These are phyloP conservation scores for Trametes coccinea DNA, from an alignment of 768 basidiomycete genomes.

Conservation along the genomic window DNA sequence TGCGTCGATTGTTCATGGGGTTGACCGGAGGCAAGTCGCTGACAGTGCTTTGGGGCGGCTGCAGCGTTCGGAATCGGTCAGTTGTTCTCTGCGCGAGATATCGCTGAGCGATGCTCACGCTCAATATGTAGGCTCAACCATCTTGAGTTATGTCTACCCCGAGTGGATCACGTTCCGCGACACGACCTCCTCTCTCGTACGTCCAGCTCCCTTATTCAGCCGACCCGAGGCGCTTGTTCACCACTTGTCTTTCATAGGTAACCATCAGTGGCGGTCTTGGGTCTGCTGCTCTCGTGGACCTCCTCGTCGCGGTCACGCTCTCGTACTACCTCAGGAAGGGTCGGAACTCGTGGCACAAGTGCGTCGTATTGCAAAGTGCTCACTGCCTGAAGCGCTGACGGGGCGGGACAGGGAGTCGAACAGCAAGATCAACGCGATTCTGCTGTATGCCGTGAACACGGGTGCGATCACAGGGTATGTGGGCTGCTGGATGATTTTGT, in stretches of 20 bases:
- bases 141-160: not conserved
- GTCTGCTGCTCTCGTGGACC: constrained; percentile 10
- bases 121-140: not conserved
- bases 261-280: constrained; percentile 15
- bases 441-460: constrained; percentile 19
- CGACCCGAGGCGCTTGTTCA: not conserved
- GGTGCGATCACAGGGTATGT: constrained; percentile 17
- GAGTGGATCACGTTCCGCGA: constrained; percentile 4
- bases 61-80: constrained; percentile 10
- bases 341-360: constrained; percentile 8
- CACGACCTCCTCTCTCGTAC: constrained; percentile 2
- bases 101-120: no score
- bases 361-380: not conserved
- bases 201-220: no score
- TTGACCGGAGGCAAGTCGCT: no score
- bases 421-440: constrained; percentile 14
- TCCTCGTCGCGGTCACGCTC: constrained; percentile 12
- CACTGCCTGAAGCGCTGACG: no score
- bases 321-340: constrained; percentile 10
- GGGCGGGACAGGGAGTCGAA: constrained; percentile 3
- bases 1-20: not conserved
- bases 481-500: not conserved
- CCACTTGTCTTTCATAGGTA: not conserved
- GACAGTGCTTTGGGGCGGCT: not conserved
- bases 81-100: not conserved